Base-by-base conservation (phyloP, 2,329 filamentous ascomycete species). In the Ophiostoma quercus region DNA sequence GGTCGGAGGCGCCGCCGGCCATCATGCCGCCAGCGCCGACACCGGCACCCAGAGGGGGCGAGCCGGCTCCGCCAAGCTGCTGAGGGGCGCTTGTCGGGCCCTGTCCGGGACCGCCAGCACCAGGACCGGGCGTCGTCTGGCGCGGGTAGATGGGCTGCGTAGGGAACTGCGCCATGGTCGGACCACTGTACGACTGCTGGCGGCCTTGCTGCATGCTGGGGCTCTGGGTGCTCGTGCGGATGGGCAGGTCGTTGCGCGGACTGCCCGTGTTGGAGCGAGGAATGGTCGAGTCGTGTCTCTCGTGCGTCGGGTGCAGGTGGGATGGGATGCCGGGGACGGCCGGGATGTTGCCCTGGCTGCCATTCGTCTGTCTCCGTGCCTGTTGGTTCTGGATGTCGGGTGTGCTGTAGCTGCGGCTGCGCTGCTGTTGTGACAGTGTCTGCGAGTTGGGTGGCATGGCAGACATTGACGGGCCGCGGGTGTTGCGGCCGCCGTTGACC, bases 331-430 rank as follows among this genome's bases (percentile, higher is more conserved):
- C 90, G 8, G 91, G 91, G 14, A 94, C 90, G 12, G 87, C 87
- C 5, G 91, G 91, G 6, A 92, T 77, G 71, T 81, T 77, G 74
- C 78, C 82, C 79, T 79, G 82, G 77, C 82, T 84, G 77, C 79
- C 83, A 79, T 86, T 85, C 73, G 84, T 81, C 68, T 82, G 79
- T 76, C 87, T 83, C 73, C 88, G 84, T 67, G 84, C 84, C 73
- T 85, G 84, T 68, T 88, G 86, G 68, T 86, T 89, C 74, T 96
- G 92, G 75, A 97, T 97, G 78, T 98, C 94, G 8, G 95, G 94
- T 73, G 94, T 97, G 80, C 94, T 98, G 76, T 96, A 96, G 51
- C 94, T 97, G 73, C 95, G 87, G 80, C 92, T 62, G 57, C 57
- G 62, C 34, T 65, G 62, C 34, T 65, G 89, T 73, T 89, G 81